phyloP scores from a whole-genome alignment of 176 grass and related monocot species.

The Miscanthus lutarioriparius region DNA sequence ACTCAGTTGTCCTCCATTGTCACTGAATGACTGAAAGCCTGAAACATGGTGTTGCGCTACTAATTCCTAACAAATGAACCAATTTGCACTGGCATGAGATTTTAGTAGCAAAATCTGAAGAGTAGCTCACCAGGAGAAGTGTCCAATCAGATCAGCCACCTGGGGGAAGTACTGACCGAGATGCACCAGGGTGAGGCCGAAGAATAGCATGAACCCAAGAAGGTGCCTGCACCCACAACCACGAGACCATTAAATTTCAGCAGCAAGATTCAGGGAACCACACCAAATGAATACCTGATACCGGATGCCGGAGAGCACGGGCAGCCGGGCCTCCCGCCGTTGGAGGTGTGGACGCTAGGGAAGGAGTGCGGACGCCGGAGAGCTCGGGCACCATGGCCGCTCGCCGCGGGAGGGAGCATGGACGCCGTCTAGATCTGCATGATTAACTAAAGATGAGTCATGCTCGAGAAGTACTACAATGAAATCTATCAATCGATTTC shows the following conservation, averaged over 20 bases:
- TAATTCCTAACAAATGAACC: background rate
- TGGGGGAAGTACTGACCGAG: conserved; percentile 75
- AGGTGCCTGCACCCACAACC: conserved; percentile 58
- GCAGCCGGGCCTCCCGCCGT: too few species aligned
- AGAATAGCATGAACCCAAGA: conserved; percentile 71
- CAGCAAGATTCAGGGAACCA: background rate
- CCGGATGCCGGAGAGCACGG: too few species aligned
- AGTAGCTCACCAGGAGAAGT: conserved; percentile 65
- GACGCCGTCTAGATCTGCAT: too few species aligned
- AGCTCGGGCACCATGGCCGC: too few species aligned
- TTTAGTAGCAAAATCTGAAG: background rate
- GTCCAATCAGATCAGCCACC: conserved; percentile 69
- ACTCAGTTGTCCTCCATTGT: background rate
- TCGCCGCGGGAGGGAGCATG: too few species aligned
- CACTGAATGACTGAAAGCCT: background rate
- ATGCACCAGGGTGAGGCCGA: conserved; percentile 73
- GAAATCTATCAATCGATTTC: too few species aligned
- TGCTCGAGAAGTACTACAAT: too few species aligned
- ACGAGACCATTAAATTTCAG: conserved; percentile 1
- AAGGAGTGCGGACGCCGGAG: too few species aligned
- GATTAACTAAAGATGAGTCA: too few species aligned
- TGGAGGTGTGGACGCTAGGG: too few species aligned
- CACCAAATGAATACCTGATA: too few species aligned
- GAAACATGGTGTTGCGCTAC: background rate
- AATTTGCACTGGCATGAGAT: background rate